Evolutionary conservation across 169 alveolate species (phyloP).

Genomic region (Eimeria tenella): DNA sequence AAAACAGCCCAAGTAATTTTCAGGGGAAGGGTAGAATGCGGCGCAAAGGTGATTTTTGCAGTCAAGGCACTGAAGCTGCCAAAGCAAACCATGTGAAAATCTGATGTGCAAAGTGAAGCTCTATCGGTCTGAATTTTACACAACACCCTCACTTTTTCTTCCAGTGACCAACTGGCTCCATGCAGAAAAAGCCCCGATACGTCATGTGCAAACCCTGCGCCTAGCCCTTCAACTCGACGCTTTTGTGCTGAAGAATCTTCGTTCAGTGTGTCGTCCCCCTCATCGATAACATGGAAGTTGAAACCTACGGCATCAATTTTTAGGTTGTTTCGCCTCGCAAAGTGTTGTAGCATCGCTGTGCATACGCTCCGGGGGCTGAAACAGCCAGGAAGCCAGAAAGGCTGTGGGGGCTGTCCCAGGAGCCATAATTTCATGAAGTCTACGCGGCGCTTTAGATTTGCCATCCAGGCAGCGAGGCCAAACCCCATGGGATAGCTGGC

Average conservation of each 20-base stretch:
- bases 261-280: not conserved
- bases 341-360: constrained; percentile 94
- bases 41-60: no score
- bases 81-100: not conserved
- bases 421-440: constrained; percentile 93
- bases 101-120: not conserved
- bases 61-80: not conserved
- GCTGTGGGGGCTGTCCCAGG: constrained; percentile 91
- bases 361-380: constrained; percentile 93
- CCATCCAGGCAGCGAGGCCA: constrained; percentile 91
- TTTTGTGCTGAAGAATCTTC: not conserved
- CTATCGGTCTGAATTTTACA: not conserved
- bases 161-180: constrained; percentile 94
- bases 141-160: constrained; percentile 57
- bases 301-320: constrained; percentile 93
- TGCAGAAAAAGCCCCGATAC: constrained; percentile 94
- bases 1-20: no score
- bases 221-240: not conserved
- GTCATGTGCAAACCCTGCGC: constrained; percentile 78
- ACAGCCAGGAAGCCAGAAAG: constrained; percentile 94
- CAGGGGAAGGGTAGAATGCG: no score
- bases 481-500: constrained; percentile 93
- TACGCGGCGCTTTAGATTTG: constrained; percentile 89
- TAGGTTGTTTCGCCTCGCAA: constrained; percentile 91
- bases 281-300: constrained; percentile 86